Base-by-base conservation (phyloP, 495 filamentous ascomycete genomes). In the Tuber borchii region DNA sequence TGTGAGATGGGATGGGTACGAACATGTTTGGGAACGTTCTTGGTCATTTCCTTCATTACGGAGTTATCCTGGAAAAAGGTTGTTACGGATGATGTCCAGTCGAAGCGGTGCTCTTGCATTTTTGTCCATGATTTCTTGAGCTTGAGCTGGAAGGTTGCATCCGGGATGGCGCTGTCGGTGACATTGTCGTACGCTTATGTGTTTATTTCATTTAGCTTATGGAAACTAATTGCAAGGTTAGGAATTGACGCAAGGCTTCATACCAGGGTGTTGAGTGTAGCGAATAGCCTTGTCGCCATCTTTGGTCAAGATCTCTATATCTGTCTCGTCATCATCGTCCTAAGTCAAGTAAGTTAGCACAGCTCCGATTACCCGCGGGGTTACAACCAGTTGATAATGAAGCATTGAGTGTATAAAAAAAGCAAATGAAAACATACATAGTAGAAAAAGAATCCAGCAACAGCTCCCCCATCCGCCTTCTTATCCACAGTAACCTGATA, bases 261-360 rank as follows among this genome's bases (percentile, higher is more conserved):
- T 73, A 83, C 81, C 68, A 69, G 81, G 81, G 37, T 83, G 81
- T 20, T 83, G 79, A n/a, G 81, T 81, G 48, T 83, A 83, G 74
- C 75, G 81, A 56, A 83, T 77, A 9, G 69, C 56, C 31, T 51
- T 73, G 8, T 72, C 22, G 37, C 68, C 70, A 70, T 74, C 81
- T 31, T 61, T 78, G 16, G 81, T 83, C 37, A 83, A 61, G 26
- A 83, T 75, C 43, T 83, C 81, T 20, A 83, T 73, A 80, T 83
- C 81, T n/a, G 71, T 80, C 56, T 83, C 81, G 26, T 71, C 65
- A 22, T 70, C 51, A 69, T 83, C 81, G 43, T 78, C 75, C 81
- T 83, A 68, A n/a, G 40, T 70, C n/a, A 61, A 61, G 40, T 39
- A 9, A 61, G 44, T 77, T 26, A 70, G 73, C 69, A 51, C 42